Evolutionary conservation across 176 grass and related monocot genomes (phyloP), one percentile per base, ranked within the genome.

Genomic region (Triticum urartu): DNA sequence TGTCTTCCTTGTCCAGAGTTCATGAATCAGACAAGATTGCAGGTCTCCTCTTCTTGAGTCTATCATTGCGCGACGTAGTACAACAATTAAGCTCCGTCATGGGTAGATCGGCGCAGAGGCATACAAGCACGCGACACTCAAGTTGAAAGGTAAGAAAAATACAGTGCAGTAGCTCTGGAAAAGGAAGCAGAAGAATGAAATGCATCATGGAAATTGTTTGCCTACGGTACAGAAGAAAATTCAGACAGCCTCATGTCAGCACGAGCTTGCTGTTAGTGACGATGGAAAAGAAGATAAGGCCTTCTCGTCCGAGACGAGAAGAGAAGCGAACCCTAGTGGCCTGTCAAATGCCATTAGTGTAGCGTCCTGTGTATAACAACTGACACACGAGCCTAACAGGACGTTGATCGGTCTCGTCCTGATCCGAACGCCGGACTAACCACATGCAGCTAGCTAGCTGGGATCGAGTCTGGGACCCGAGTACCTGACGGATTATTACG

Each of bases 401-500:
- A 1, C 45, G 45, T 47, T 48, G 13, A 6, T n/a, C 14, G 2
- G 5, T 18, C n/a, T 56, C 63, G 28, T 68, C 64, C 38, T 40
- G 15, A 70, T 77, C 83, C 69, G 70, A 81, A 72, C 82, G 60
- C 2, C 26, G 20, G 17, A 9, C 26, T 7, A 3, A 35, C 2
- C 10, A 43, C 42, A 43, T 43, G 42, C 42, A 43, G 9, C 10
- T 11, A 42, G 39, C 39, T 42, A 43, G 42, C 42, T 43, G 42
- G 42, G 42, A 45, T 42, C 40, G 40, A 42, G 42, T 45, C 10
- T 45, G 42, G 10, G 42, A 54, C 39, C 81, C 43, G 82, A 77
- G 59, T 68, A 68, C n/a, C 83, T 54, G 84, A 82, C 38, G 52
- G 72, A 64, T 65, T 39, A 82, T 64, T 81, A 63, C 79, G 72